phyloP scores from a whole-genome alignment of 1,139 yeast species.

The Taiozyma sp. region DNA sequence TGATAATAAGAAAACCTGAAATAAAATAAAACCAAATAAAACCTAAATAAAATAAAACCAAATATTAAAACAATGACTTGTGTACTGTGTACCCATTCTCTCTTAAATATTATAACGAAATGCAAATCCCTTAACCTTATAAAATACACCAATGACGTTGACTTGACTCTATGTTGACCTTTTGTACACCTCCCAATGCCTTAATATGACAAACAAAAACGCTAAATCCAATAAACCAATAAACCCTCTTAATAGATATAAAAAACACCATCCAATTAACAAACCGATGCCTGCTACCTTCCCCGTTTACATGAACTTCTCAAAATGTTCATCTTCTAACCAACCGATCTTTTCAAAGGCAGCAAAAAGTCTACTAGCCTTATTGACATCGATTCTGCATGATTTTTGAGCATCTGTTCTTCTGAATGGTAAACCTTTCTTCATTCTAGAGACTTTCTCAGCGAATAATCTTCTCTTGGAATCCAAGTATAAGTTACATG shows the following conservation, averaged over 20 bases:
- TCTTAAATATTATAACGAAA: too few species aligned
- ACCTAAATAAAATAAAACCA: neutral
- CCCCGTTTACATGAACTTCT: conserved; percentile 10
- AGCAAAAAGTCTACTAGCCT: conserved; percentile 88
- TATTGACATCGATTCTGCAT: conserved; percentile 94
- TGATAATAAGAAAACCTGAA: neutral
- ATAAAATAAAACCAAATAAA: neutral
- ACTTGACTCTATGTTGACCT: neutral
- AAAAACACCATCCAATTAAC: too few species aligned
- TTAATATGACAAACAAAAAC: neutral
- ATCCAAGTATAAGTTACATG: conserved; percentile 84
- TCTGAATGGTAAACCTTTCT: conserved; percentile 78
- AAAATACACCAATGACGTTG: neutral
- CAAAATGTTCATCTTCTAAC: conserved; percentile 77
- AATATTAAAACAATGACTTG: neutral
- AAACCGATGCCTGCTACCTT: too few species aligned
- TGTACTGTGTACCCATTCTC: neutral
- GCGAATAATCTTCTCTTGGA: conserved; percentile 86
- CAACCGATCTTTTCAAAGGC: conserved; percentile 96
- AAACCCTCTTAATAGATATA: neutral
- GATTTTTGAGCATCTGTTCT: conserved; percentile 98
- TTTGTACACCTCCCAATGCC: neutral
- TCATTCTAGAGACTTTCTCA: conserved; percentile 80
- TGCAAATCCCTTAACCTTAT: neutral
- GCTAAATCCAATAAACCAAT: neutral